phyloP scores from a whole-genome alignment of 768 basidiomycete genomes.

The Pleurotus sapidus region DNA sequence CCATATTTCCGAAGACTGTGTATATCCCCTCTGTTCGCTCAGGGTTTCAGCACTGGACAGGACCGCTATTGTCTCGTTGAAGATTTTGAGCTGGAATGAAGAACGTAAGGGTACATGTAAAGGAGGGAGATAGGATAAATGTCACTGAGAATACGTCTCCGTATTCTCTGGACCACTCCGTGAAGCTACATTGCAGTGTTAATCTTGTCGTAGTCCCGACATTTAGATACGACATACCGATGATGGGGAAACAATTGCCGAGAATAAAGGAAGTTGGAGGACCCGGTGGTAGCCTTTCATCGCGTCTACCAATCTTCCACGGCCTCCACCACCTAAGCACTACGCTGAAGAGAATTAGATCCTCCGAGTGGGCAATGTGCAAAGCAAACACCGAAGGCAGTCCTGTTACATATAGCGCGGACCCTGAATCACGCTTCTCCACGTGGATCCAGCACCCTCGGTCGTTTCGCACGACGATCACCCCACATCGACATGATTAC shows the following conservation, averaged over 20 bases:
- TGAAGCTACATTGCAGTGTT: constrained; percentile 6
- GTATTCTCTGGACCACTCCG: constrained; percentile 13
- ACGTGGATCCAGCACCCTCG: too few relatives aligned
- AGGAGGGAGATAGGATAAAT: neutral
- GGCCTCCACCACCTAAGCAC: neutral
- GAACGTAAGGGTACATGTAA: neutral
- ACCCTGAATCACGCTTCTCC: too few relatives aligned
- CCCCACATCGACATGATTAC: too few relatives aligned
- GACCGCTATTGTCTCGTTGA: constrained; percentile 17
- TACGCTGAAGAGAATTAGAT: neutral
- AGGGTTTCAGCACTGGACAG: constrained; percentile 16
- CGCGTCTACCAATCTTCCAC: constrained; percentile 4
- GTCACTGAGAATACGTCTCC: constrained; percentile 14
- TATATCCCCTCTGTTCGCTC: constrained; percentile 18
- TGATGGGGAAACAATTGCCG: constrained; percentile 9
- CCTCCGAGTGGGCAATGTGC: too few relatives aligned
- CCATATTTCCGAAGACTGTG: constrained; percentile 11
- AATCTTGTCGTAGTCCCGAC: too few relatives aligned
- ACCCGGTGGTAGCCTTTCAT: constrained; percentile 17
- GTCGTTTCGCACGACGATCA: too few relatives aligned
- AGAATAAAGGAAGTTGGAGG: constrained; percentile 17
- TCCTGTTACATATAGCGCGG: too few relatives aligned
- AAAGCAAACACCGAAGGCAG: too few relatives aligned
- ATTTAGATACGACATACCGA: too few relatives aligned
- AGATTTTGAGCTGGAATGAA: constrained; percentile 17